Conservation (phyloP, 441 rosid genomes). For the Melastoma candidum region DNA sequence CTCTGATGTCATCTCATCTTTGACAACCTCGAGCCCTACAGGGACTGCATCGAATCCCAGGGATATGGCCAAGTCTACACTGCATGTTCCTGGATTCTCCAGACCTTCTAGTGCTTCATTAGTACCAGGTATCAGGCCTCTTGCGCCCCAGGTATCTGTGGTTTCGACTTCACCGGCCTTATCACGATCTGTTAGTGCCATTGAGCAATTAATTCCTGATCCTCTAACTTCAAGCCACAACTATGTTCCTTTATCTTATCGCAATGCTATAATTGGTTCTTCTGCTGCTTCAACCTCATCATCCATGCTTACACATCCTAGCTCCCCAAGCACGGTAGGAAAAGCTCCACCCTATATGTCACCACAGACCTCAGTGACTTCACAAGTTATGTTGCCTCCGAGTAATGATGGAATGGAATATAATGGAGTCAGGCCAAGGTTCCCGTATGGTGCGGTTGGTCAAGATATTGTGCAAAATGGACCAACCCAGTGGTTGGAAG, state of each 20-base stretch:
- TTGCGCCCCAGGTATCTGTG: conserved; percentile 44
- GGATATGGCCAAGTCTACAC: conserved; percentile 19
- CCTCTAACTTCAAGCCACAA: conserved; percentile 37
- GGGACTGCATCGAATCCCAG: conserved; percentile 15
- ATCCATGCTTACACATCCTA: conserved; percentile 33
- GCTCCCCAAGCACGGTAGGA: conserved; percentile 39
- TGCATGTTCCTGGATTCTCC: conserved; percentile 42
- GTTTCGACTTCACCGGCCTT: conserved; percentile 57
- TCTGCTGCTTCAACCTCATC: conserved; percentile 44
- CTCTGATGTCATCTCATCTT: conserved; percentile 32
- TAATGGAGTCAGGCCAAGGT: conserved; percentile 39
- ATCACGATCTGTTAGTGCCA: conserved; percentile 78
- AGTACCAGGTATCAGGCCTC: conserved; percentile 43
- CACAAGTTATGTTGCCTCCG: conserved; percentile 35
- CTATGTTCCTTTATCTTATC: conserved; percentile 62
- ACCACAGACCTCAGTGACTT: conserved; percentile 32
- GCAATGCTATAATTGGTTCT: conserved; percentile 74
- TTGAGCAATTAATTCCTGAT: conserved; percentile 71
- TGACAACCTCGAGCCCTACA: conserved; percentile 24
- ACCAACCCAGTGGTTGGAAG: conserved; percentile 43
- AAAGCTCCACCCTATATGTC: conserved; percentile 37
- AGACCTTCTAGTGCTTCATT: conserved; percentile 94
- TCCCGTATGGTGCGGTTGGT: conserved; percentile 35
- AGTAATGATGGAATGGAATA: conserved; percentile 36
- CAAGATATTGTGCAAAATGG: conserved; percentile 42